These are phyloP conservation scores for Penicillium sp. DNA, from an alignment of 2,329 filamentous ascomycete genomes.

Conservation along the genomic window DNA sequence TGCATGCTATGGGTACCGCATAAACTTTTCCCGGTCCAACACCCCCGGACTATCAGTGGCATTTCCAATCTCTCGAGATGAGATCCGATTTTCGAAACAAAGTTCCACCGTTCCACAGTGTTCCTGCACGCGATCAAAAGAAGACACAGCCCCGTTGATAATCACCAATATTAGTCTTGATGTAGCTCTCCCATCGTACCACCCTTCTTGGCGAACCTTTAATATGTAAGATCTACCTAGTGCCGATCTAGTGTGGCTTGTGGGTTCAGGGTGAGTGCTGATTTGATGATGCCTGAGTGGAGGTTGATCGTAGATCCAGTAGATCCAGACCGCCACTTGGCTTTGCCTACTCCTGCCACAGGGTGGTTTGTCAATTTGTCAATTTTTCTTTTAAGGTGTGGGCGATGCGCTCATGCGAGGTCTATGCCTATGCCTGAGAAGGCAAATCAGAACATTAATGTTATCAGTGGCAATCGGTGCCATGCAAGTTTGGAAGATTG, in stretches of 20 bases:
- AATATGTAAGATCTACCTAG: background rate
- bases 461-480: too few relatives aligned
- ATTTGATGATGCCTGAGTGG: background rate
- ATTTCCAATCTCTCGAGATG: too few relatives aligned
- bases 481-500: too few relatives aligned
- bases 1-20: slow-evolving; percentile 1
- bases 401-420: too few relatives aligned
- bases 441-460: too few relatives aligned
- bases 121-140: background rate
- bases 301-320: background rate
- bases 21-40: background rate
- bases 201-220: background rate
- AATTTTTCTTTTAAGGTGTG: too few relatives aligned
- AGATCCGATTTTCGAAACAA: too few relatives aligned
- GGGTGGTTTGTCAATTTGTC: background rate
- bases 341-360: background rate
- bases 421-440: too few relatives aligned
- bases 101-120: too few relatives aligned
- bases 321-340: slow-evolving; percentile 6
- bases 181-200: background rate
- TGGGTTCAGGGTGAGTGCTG: background rate
- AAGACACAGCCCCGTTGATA: background rate
- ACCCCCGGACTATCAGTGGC: background rate
- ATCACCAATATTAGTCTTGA: background rate
- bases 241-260: background rate